Evolutionary conservation across 176 grass and related monocot genomes (phyloP).

Genomic region (Calamus simplicifolius): DNA sequence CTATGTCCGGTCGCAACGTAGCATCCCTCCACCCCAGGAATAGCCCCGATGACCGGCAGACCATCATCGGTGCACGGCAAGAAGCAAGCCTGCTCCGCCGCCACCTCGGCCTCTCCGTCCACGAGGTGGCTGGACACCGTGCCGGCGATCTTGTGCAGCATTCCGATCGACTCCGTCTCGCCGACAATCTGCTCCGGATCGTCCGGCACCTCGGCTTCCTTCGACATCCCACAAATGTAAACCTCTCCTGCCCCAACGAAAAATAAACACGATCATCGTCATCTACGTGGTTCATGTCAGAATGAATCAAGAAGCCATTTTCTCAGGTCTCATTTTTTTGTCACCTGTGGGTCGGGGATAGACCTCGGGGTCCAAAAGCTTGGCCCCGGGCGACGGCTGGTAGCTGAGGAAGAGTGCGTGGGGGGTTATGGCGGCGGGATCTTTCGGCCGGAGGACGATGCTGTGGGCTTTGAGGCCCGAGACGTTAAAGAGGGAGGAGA

Average conservation of each 20-base stretch:
- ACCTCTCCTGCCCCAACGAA: slow-evolving; percentile 50
- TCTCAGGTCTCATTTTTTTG: background rate
- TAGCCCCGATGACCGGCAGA: slow-evolving; percentile 71
- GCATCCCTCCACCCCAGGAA: slow-evolving; percentile 59
- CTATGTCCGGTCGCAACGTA: slow-evolving; percentile 83
- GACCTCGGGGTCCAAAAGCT: slow-evolving; percentile 81
- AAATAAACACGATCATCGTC: background rate
- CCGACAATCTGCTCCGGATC: slow-evolving; percentile 54
- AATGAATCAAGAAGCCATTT: too few relatives aligned
- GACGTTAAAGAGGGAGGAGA: slow-evolving; percentile 54
- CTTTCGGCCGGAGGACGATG: slow-evolving; percentile 60
- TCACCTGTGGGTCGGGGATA: slow-evolving; percentile 80
- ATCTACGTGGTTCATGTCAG: too few relatives aligned
- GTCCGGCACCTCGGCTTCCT: slow-evolving; percentile 53
- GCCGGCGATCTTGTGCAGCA: slow-evolving; percentile 82
- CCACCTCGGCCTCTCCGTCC: slow-evolving; percentile 48
- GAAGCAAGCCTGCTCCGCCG: slow-evolving; percentile 77
- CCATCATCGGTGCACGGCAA: slow-evolving; percentile 66
- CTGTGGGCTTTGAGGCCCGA: slow-evolving; percentile 76
- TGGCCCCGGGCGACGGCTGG: slow-evolving; percentile 57
- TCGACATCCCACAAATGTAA: slow-evolving; percentile 81
- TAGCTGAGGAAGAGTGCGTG: slow-evolving; percentile 88
- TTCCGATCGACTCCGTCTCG: slow-evolving; percentile 57
- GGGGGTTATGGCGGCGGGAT: slow-evolving; percentile 57
- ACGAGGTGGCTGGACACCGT: slow-evolving; percentile 69